Base-by-base conservation (phyloP, 208 protist genomes). In the Angomonas ambiguus region DNA sequence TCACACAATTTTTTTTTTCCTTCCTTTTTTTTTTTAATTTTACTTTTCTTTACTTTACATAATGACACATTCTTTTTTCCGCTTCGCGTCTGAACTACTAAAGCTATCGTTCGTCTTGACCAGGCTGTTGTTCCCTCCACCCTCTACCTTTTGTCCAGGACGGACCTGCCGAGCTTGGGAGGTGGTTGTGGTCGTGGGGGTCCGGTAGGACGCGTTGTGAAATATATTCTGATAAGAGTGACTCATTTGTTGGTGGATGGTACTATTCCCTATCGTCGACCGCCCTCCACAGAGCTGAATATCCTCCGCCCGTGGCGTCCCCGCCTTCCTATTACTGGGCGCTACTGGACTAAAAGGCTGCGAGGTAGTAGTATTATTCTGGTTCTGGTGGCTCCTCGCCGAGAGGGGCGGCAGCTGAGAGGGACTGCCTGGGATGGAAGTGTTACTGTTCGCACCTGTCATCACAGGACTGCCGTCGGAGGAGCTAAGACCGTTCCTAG, bases 1-100 rank as follows among this genome's bases (percentile, higher is more conserved):
- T 28, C 49, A 28, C 22, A 30, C 6, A 55, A 11, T 30, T 6
- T 28, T 6, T 30, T 25, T 30, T 25, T 30, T 30, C 49, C 22
- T 30, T 55, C 22, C 11, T 55, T 55, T 30, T 55, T 55, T 30
- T 55, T 55, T 25, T 20, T 55, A 55, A 30, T 55, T 25, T 20
- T 55, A 28, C 5, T 55, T 25, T 4, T 55, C 8, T 48, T 48
- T n/a, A n/a, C n/a, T n/a, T 41, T 41, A 41, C 35, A 41, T 41
- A 5, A 41, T 13, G 35, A 41, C 35, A 41, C 35, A 41, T 5
- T 41, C 35, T 13, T 41, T 41, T 13, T 41, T 41, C 13, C 13
- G 5, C 35, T 41, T 41, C 13, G 35, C 35, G 13, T 41, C 35
- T 11, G 8, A 25, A 55, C 24, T 55, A 4, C 5, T 55, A 28